A percentile compares a stretch with the other conserved stretches of the same genome.
Conservation (phyloP, 208 protist species). For the Acanthamoeba castellanii region DNA sequence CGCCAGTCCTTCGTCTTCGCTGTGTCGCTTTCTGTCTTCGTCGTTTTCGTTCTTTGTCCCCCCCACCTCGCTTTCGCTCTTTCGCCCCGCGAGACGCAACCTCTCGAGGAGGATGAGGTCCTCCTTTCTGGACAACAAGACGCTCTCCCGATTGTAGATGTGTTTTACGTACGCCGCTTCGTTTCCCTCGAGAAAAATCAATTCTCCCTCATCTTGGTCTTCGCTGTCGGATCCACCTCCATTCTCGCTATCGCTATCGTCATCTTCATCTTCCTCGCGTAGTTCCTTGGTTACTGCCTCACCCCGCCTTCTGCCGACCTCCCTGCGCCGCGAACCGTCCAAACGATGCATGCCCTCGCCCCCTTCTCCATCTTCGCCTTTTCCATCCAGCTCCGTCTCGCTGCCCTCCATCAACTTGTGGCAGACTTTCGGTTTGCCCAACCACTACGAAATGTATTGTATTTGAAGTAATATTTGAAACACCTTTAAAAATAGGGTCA, state of each 20-base stretch:
- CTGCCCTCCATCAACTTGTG: not conserved
- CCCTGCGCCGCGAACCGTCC: not conserved
- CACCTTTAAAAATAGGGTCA: too few species aligned
- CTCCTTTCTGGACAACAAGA: not conserved
- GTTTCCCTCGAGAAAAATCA: constrained; percentile 35
- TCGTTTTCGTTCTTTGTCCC: constrained; percentile 11
- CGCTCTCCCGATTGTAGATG: constrained; percentile 24
- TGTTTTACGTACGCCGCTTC: not conserved
- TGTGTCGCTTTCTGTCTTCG: not conserved
- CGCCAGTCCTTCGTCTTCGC: not conserved
- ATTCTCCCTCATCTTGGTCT: constrained; percentile 24
- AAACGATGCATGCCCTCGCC: not conserved
- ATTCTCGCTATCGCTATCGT: not conserved
- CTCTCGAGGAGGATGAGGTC: not conserved
- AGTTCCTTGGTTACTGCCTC: not conserved
- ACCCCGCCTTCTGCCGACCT: not conserved
- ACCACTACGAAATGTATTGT: too few species aligned
- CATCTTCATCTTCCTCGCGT: not conserved
- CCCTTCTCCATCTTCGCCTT: too few species aligned
- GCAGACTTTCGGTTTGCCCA: too few species aligned
- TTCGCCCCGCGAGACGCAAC: not conserved
- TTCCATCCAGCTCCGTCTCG: too few species aligned
- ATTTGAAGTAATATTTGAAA: too few species aligned
- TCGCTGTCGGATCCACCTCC: not conserved
- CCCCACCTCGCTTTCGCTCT: constrained; percentile 6